Conservation (phyloP, 2,329 filamentous ascomycete species). For the Trichoderma pleuroti region DNA sequence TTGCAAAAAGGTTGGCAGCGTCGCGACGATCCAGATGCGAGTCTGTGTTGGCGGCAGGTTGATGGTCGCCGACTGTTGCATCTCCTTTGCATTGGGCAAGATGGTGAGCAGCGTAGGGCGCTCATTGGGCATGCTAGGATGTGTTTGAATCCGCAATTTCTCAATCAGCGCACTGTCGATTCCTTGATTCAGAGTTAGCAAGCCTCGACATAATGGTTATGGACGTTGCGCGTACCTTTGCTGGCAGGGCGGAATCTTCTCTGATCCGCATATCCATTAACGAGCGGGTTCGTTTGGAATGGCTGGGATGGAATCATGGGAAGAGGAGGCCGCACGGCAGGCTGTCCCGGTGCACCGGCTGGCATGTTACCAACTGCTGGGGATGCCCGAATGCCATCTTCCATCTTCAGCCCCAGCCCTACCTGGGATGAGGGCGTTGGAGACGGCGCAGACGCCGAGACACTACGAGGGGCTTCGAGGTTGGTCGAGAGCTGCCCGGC, state of each 20-base stretch:
- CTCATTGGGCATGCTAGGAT: conserved; percentile 61
- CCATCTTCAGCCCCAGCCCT: conserved; percentile 34
- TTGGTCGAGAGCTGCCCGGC: conserved; percentile 1
- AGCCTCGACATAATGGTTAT: neutral
- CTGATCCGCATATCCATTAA: conserved; percentile 35
- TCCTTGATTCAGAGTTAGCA: conserved; percentile 37
- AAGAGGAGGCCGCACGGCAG: conserved; percentile 20
- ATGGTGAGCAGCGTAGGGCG: conserved; percentile 62
- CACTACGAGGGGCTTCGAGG: conserved; percentile 41
- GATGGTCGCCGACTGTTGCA: conserved; percentile 70
- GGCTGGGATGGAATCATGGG: conserved; percentile 22
- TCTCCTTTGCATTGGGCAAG: conserved; percentile 60
- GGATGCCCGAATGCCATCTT: conserved; percentile 32
- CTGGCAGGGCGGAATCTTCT: conserved; percentile 39
- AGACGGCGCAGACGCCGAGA: conserved; percentile 38
- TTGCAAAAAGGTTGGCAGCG: conserved; percentile 59
- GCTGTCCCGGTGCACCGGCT: conserved; percentile 22
- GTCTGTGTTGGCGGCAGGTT: conserved; percentile 65
- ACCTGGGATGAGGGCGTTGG: conserved; percentile 43
- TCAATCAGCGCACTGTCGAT: conserved; percentile 62
- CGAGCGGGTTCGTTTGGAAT: conserved; percentile 29
- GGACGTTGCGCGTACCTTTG: conserved; percentile 37
- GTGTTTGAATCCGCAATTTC: conserved; percentile 62
- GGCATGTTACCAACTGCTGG: conserved; percentile 24
- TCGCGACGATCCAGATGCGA: conserved; percentile 67